Evolutionary conservation across 805 yeast species (phyloP), one percentile per base, ranked within the genome.

Genomic region (Jamesozyma gamospora): DNA sequence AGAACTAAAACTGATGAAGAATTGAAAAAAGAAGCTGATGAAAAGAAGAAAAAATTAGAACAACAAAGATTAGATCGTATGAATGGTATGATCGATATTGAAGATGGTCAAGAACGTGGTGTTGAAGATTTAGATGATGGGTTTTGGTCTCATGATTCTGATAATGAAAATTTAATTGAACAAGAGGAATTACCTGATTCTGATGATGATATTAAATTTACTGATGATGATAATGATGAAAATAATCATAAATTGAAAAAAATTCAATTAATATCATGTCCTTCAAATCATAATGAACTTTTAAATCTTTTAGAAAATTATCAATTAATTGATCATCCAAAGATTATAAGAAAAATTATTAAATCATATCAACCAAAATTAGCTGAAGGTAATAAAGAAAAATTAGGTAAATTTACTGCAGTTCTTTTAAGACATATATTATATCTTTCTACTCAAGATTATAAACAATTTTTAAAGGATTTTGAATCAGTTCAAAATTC

Each of bases 1-100:
- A 71, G 88, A 62, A 81, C 90, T 2, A 81, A 82, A 56, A 82
- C 92, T 1, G 78, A 72, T 2, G 87, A 82, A 58, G 92, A 83
- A 57, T 39, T 81, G 11, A 65, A 64, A 35, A 64, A 67, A 30
- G 90, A 82, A 52, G 72, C 72, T 48, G 70, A 68, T 15, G 81
- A 75, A n/a, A 74, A 70, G 49, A 64, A 69, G 65, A 73, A 74
- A 48, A 67, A 71, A 49, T 62, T 82, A 47, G 88, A 85, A 58
- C 74, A 71, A 35, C 87, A 73, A 40, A 71, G 94, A 63, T 49
- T 70, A 46, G 73, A 71, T 49, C 74, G 94, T 67, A 83, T 83
- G 94, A 75, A 74, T 48, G 90, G 87, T 34, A 61, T 69, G 49
- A 58, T 59, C 9, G 77, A 71, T 13, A 74, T 67, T 14, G 69